Evolutionary conservation across 306 rosid genomes (phyloP), one percentile per base, ranked within the genome.

Genomic region (Cicer arietinum): DNA sequence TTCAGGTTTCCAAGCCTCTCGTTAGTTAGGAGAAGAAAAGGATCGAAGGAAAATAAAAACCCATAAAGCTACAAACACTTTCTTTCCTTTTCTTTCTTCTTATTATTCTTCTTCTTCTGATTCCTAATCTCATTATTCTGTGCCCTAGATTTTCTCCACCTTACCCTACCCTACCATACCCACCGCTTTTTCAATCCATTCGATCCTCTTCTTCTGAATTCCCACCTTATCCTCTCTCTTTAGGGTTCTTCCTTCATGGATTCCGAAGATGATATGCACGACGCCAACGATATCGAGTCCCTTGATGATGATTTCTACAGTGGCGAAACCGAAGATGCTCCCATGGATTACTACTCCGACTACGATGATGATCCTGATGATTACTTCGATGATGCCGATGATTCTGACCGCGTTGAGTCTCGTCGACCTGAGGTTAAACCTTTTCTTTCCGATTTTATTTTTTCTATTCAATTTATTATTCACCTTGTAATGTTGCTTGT

Each of bases 241-340:
- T 79, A 64, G 76, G 78, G 82, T 82, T 82, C 61, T 82, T 82
- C 61, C 37, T 47, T 67, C 58, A 83, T 83, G 86, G 86, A 83
- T 66, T 83, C 84, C 35, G 84, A 79, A 16, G 86, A 83, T 17
- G 83, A 83, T 75, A 78, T 78, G 92, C 98, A 90, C 80, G 96
- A 90, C 67, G 96, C 98, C 59, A 81, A 89, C 79, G 97, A 91
- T 59, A 64, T 86, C 4, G 97, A 90, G 66, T 87, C 92, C 25
- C 70, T 86, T 10, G 94, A 89, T 6, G 97, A 93, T 20, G 97
- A 88, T 80, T 91, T 91, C 86, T 91, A 93, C 86, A 86, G 98
- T 83, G 98, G 95, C 20, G 90, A 87, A 43, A 84, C 88, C 14
- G 95, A 88, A 69, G 90, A 90, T 11, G 86, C 78, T 46, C 91